Conservation (phyloP, 225 moss, liverwort and hornwort genomes). For the Pseudisothecium myosuroides region DNA sequence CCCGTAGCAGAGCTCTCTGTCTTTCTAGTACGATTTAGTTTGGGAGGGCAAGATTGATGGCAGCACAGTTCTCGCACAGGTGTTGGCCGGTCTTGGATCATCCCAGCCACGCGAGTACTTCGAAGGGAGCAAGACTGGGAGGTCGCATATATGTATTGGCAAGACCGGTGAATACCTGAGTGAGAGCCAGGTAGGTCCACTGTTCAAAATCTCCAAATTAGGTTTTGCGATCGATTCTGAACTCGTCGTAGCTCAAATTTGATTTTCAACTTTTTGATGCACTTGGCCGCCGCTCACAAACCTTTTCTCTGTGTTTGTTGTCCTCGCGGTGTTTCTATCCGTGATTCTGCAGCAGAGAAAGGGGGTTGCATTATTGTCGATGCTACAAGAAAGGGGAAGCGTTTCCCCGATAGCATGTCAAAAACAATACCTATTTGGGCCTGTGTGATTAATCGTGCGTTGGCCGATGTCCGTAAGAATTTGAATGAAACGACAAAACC, state of each 20-base stretch:
- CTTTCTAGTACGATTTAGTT: not conserved
- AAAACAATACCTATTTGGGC: constrained; percentile 95
- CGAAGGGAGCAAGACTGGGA: constrained; percentile 1
- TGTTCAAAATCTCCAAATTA: not conserved
- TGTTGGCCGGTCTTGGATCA: constrained; percentile 29
- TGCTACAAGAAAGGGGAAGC: constrained; percentile 97
- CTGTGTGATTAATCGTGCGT: constrained; percentile 77
- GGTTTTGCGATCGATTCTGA: not conserved
- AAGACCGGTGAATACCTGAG: constrained; percentile 32
- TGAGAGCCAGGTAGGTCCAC: constrained; percentile 27
- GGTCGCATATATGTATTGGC: not conserved
- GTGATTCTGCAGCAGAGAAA: constrained; percentile 62
- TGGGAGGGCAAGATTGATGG: not conserved
- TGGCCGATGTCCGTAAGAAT: constrained; percentile 34
- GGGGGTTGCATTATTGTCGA: constrained; percentile 89
- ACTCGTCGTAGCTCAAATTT: not conserved
- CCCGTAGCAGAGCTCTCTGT: not conserved
- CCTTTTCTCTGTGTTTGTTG: not conserved
- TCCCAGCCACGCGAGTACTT: not conserved
- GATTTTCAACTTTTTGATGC: not conserved
- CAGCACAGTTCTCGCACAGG: constrained; percentile 18
- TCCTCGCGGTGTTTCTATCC: not conserved
- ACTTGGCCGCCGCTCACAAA: not conserved
- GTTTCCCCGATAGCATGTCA: constrained; percentile 94
- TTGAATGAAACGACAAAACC: not conserved